A percentile compares a stretch with the other conserved stretches of the same genome.
phyloP scores from a whole-genome alignment of 805 yeast genomes.

The Ogataea parapolymorpha region DNA sequence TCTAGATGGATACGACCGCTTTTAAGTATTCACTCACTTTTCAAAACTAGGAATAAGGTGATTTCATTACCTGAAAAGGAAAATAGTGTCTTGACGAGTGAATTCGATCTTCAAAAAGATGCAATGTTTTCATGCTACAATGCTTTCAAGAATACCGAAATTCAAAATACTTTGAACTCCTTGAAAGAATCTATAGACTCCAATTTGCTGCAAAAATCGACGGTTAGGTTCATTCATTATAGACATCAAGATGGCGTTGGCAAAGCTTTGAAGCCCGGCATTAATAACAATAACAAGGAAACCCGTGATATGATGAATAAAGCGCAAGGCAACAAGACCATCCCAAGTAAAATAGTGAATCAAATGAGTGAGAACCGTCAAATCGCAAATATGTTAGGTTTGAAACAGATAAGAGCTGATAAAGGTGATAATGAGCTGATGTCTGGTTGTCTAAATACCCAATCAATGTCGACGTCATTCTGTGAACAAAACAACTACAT shows the following conservation, averaged over 20 bases:
- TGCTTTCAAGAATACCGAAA: conserved; percentile 13
- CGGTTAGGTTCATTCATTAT: conserved; percentile 9
- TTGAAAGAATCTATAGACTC: conserved; percentile 14
- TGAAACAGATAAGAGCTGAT: neutral
- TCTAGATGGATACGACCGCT: too few species aligned
- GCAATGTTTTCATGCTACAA: conserved; percentile 15
- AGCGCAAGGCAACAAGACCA: neutral
- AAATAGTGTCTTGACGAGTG: neutral
- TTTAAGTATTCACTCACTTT: neutral
- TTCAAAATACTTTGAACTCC: conserved; percentile 14
- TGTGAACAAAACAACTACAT: too few species aligned
- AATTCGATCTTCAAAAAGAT: neutral
- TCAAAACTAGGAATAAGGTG: neutral
- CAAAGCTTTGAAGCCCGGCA: neutral
- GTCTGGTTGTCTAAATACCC: too few species aligned
- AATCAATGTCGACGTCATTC: too few species aligned
- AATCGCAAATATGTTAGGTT: too few species aligned
- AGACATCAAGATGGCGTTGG: neutral
- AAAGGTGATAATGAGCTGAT: neutral
- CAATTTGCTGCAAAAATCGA: conserved; percentile 13
- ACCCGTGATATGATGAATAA: neutral
- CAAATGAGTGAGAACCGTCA: neutral
- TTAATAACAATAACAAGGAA: neutral
- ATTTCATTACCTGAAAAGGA: too few species aligned
- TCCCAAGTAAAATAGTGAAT: neutral